phyloP scores from a whole-genome alignment of 1,284 basidiomycete genomes.

The Tilletia indica region DNA sequence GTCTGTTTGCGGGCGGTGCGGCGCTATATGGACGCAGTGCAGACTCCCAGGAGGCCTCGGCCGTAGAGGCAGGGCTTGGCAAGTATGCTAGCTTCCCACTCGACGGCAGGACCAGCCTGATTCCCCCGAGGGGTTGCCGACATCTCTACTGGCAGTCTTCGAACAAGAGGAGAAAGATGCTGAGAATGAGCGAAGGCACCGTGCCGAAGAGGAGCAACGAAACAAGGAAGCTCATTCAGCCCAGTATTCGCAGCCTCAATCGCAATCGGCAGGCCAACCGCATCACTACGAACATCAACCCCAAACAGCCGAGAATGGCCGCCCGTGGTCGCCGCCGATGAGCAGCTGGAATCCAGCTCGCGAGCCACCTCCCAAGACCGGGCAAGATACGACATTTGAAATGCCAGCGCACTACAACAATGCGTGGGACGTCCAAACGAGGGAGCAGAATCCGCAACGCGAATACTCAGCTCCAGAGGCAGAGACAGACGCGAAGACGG shows the following conservation, averaged over 20 bases:
- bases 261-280: not conserved
- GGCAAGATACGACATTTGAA: conserved; percentile 18
- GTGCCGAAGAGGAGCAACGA: not conserved
- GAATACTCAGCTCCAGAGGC: not conserved
- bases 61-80: conserved; percentile 57
- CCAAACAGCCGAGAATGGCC: not conserved
- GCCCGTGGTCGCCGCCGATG: conserved; percentile 40
- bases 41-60: conserved; percentile 63
- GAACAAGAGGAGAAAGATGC: conserved; percentile 31
- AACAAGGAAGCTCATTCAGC: not conserved
- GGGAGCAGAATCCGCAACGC: not conserved
- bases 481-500: not conserved
- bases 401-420: conserved; percentile 56
- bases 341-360: conserved; percentile 60
- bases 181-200: conserved; percentile 25
- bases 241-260: too few relatives aligned
- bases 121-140: conserved; percentile 63
- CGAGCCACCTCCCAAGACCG: conserved; percentile 57
- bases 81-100: conserved; percentile 76
- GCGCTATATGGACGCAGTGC: conserved; percentile 6
- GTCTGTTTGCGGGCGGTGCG: conserved; percentile 53
- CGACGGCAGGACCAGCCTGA: conserved; percentile 78
- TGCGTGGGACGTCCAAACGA: conserved; percentile 58
- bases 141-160: conserved; percentile 23
- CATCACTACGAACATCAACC: not conserved